Percentiles rank a stretch among this genome's conserved stretches.
Conservation (phyloP, 106 monocot species). For the Cymbidium sinense region DNA sequence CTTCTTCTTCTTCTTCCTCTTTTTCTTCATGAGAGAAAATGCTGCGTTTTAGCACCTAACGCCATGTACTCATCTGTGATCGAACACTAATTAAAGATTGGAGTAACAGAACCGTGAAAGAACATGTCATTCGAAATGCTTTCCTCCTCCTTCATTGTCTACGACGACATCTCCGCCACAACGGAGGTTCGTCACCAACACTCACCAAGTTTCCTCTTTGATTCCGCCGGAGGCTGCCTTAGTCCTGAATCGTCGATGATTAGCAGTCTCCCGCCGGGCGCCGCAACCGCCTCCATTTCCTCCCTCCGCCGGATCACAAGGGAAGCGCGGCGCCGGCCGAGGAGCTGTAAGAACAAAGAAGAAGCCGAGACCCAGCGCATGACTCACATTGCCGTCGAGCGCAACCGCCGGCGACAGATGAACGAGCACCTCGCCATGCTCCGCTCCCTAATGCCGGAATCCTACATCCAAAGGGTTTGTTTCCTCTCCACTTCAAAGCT, state of each 20-base stretch:
- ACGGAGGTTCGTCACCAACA: slow-evolving; percentile 1
- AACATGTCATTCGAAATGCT: slow-evolving; percentile 39
- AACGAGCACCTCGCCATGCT: slow-evolving; percentile 90
- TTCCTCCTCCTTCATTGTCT: slow-evolving; percentile 30
- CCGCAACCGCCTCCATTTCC: neutral
- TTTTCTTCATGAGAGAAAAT: slow-evolving; percentile 10
- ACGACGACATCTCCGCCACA: slow-evolving; percentile 44
- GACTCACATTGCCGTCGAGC: slow-evolving; percentile 98
- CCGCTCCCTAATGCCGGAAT: slow-evolving; percentile 85
- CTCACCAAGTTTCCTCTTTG: slow-evolving; percentile 19
- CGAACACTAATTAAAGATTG: neutral
- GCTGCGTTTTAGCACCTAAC: slow-evolving; percentile 18
- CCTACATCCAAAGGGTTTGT: slow-evolving; percentile 79
- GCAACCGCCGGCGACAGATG: slow-evolving; percentile 93
- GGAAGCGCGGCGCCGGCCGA: slow-evolving; percentile 51
- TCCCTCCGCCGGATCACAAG: neutral
- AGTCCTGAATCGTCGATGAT: neutral
- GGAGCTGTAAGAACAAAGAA: slow-evolving; percentile 79
- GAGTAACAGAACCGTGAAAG: neutral
- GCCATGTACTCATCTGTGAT: too few species aligned
- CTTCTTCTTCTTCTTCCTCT: neutral
- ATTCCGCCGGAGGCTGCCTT: slow-evolving; percentile 9
- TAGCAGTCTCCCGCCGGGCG: neutral
- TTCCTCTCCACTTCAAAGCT: neutral
- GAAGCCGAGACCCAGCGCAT: slow-evolving; percentile 92